phyloP scores from a whole-genome alignment of 306 rosid species.

The Begonia masoniana region DNA sequence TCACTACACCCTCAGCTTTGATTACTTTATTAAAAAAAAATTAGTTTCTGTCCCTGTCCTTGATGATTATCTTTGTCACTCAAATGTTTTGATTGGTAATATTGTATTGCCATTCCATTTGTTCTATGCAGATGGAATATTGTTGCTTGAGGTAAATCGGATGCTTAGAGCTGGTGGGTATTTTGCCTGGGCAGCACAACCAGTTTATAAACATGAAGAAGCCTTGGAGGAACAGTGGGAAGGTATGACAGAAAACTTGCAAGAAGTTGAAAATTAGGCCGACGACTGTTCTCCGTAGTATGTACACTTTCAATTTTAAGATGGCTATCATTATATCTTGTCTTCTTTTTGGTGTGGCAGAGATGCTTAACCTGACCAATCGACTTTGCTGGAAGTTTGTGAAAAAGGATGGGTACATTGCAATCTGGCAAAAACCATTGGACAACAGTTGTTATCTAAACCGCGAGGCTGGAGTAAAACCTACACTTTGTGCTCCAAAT shows the following conservation, averaged over 20 bases:
- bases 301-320: neutral
- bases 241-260: slow-evolving; percentile 29
- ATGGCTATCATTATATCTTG: slow-evolving; percentile 2
- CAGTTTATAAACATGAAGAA: slow-evolving; percentile 66
- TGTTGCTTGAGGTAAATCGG: slow-evolving; percentile 83
- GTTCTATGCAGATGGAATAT: slow-evolving; percentile 59
- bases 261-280: neutral
- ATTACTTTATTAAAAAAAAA: too few relatives aligned
- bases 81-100: too few relatives aligned
- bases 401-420: slow-evolving; percentile 66
- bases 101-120: neutral
- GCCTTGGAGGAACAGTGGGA: slow-evolving; percentile 67
- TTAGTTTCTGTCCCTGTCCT: too few relatives aligned
- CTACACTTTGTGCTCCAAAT: slow-evolving; percentile 56
- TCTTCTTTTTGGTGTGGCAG: slow-evolving; percentile 23
- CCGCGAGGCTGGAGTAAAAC: slow-evolving; percentile 36
- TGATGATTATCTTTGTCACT: too few relatives aligned
- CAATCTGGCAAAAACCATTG: slow-evolving; percentile 78
- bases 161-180: slow-evolving; percentile 80
- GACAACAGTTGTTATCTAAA: slow-evolving; percentile 67
- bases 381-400: slow-evolving; percentile 79
- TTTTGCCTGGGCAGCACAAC: slow-evolving; percentile 92
- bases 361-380: slow-evolving; percentile 57
- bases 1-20: too few relatives aligned
- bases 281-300: too few relatives aligned